Base-by-base conservation (phyloP, 208 protist genomes). In the Leishmania turanica region DNA sequence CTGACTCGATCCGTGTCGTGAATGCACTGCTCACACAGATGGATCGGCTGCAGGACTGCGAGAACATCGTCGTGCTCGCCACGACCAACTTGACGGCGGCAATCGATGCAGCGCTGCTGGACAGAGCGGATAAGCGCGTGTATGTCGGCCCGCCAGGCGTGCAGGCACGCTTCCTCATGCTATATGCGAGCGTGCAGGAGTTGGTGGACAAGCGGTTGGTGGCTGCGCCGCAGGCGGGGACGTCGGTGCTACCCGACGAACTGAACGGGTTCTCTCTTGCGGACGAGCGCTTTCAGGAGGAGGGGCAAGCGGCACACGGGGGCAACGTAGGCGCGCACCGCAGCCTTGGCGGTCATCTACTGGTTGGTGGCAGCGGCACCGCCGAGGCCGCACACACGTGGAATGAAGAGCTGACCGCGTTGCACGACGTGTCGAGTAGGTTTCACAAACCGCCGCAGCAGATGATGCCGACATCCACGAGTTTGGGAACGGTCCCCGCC, bases 11-110 rank as follows among this genome's bases (percentile, higher is more conserved):
- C 68, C 86, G 98, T 40, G 97, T 99, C 3, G 96, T 98, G 34
- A 98, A 99, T 82, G 98, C 99, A 27, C 82, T 99, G 40, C 90
- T 99, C 1, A 99, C 99, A 11, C 98, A 99, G 84, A 79, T 99
- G 19, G 99, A 99, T 87, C 83, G 82, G 24, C 83, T 99, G 5
- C 94, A 98, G 84, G 56, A 79, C 2, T 85, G 86, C 56, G 75
- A 54, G 4, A 99, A 99, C 80, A 91, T 99, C 8, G 60, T 99
- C 0, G 88, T 99, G 0, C 83, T 99, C 3, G 85, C 98, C 19
- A 99, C 99, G 1, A 99, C 95, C 66, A 99, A 99, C 91, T 79
- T 99, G 24, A 99, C 96, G 1, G 87, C 80, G 3, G 98, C 98
- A 2, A 97, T 99, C 68, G 97, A 99, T 84, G 85, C 90, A 3